phyloP scores from a whole-genome alignment of 164 flowering plant genomes.

The Annona squamosa region DNA sequence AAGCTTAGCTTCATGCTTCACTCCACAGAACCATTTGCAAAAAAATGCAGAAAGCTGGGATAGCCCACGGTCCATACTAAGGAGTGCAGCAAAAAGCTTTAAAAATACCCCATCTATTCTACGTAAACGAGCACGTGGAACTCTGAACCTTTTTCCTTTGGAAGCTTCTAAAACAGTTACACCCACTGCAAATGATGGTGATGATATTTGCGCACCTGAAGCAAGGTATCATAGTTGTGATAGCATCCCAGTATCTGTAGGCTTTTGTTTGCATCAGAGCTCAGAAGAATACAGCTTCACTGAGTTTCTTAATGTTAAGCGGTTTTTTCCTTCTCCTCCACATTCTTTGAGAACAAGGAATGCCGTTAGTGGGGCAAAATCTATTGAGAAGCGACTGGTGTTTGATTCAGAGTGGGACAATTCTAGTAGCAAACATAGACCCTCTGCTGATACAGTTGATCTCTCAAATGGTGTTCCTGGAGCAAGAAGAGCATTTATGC shows the following conservation, averaged over 20 bases:
- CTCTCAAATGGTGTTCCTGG: conserved; percentile 8
- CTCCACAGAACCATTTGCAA: conserved; percentile 15
- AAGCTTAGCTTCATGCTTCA: conserved; percentile 16
- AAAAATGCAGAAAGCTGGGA: conserved; percentile 4
- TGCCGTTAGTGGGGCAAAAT: conserved; percentile 10
- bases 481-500: conserved; percentile 1
- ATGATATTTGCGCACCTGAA: conserved; percentile 19
- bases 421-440: conserved; percentile 6
- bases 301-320: conserved; percentile 11
- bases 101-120: conserved; percentile 42
- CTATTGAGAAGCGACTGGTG: conserved; percentile 31
- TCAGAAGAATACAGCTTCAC: conserved; percentile 8
- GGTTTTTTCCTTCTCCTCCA: conserved; percentile 20
- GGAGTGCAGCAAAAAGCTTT: conserved; percentile 36
- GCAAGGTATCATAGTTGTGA: conserved; percentile 7
- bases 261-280: conserved; percentile 3
- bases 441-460: conserved; percentile 10
- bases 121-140: conserved; percentile 26
- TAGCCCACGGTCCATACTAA: conserved; percentile 38
- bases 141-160: conserved; percentile 1
- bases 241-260: background rate
- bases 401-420: conserved; percentile 28
- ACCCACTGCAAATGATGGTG: conserved; percentile 7
- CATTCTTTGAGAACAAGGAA: conserved; percentile 4
- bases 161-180: background rate